Base-by-base conservation (phyloP, 257 asterid species). In the Nicotiana benthamiana region DNA sequence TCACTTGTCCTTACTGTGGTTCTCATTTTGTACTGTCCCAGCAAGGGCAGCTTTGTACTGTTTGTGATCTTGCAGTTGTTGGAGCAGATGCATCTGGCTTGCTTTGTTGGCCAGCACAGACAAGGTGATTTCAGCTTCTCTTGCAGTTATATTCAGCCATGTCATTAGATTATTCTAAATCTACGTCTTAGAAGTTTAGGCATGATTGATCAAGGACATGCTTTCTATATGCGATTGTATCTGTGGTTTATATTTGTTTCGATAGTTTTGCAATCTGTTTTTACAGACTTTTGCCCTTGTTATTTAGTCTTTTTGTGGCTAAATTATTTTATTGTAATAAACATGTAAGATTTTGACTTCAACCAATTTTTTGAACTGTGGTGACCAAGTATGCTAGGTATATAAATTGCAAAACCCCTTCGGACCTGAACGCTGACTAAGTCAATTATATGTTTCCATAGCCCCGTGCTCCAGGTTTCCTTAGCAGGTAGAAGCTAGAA, bases 11-110 rank as follows among this genome's bases (percentile, higher is more conserved):
- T 6, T 94, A 92, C 84, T 94, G 98, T 80, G 72, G 84, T 60
- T 64, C 93, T 2, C 97, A 88, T 81, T 94, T 90, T 34, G 93
- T 89, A 53, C 89, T 83, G 10, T 67, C 88, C 59, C 97, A 89
- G 84, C 90, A 86, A 57, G 98, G 97, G 75, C 88, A 86, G 82
- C 53, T 92, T 18, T 94, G 97, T 83, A 85, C 83, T 3, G 95
- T 94, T 52, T 94, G 98, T 79, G 92, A 90, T 76, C 93, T 94
- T 76, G 90, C 98, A 9, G 83, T 81, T n/a, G 86, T 94, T 13
- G 98, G 98, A 52, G 87, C 93, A 1, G 97, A 94, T 84, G 97
- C 98, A 6, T 92, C 98, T 9, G 98, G 98, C 26, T 81, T 94
- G 80, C 89, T 90, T n/a, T 94, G 95, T 78, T 92, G 94, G 20